Evolutionary conservation across 257 asterid species (phyloP).

Genomic region (Forsythia viridissima): DNA sequence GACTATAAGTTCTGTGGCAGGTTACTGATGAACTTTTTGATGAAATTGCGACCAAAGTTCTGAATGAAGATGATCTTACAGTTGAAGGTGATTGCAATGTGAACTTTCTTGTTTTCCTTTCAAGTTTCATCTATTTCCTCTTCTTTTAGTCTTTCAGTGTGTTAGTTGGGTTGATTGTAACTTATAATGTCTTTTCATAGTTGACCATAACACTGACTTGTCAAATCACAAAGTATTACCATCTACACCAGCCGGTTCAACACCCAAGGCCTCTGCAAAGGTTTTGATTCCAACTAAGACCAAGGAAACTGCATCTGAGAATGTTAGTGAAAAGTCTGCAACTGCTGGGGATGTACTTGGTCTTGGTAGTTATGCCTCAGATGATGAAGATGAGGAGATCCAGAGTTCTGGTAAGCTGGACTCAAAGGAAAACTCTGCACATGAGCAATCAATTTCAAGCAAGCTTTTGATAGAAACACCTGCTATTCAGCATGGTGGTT

Average conservation of each 20-base stretch:
- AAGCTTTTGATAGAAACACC: slow-evolving; percentile 33
- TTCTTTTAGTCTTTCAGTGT: slow-evolving; percentile 8
- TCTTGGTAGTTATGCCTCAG: slow-evolving; percentile 86
- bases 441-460: slow-evolving; percentile 36
- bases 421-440: slow-evolving; percentile 34
- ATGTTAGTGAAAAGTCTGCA: slow-evolving; percentile 55
- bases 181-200: slow-evolving; percentile 38
- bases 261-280: slow-evolving; percentile 59
- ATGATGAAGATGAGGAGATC: slow-evolving; percentile 71
- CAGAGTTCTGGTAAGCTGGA: slow-evolving; percentile 51
- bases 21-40: slow-evolving; percentile 97
- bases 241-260: slow-evolving; percentile 47
- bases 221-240: slow-evolving; percentile 42
- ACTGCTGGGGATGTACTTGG: slow-evolving; percentile 80
- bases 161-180: slow-evolving; percentile 11
- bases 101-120: slow-evolving; percentile 9
- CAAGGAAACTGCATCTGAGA: slow-evolving; percentile 42
- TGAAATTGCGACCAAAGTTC: slow-evolving; percentile 94
- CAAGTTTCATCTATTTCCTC: slow-evolving; percentile 20
- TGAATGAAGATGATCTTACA: slow-evolving; percentile 68
- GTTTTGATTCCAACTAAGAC: slow-evolving; percentile 56
- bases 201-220: slow-evolving; percentile 40
- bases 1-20: slow-evolving; percentile 54
- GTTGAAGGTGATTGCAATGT: slow-evolving; percentile 58
- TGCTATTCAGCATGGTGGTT: slow-evolving; percentile 46